A percentile compares a stretch with the other conserved stretches of the same genome.
These are phyloP conservation scores for Microdochium trichocladiopsis DNA, from an alignment of 2,329 filamentous ascomycete species.

Conservation along the genomic window DNA sequence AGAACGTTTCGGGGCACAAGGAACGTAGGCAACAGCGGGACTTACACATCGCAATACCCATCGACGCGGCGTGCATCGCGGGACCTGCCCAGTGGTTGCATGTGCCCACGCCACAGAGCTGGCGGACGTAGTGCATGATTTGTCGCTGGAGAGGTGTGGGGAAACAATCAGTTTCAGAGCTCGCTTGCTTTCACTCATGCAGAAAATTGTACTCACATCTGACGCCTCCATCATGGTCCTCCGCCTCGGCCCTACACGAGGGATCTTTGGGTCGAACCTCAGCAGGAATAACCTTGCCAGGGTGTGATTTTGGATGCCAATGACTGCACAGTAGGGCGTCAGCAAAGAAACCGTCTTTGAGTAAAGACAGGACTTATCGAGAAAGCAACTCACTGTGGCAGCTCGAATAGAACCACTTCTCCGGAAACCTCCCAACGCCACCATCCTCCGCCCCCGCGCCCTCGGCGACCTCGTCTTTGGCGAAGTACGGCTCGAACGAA, in stretches of 20 bases:
- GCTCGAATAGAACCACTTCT: background rate
- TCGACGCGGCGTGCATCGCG: background rate
- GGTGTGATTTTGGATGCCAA: background rate
- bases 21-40: background rate
- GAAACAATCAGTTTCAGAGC: background rate
- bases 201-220: background rate
- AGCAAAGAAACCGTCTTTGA: background rate
- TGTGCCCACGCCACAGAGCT: background rate
- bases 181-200: no score
- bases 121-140: background rate
- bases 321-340: background rate
- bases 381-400: background rate
- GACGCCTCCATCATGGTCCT: background rate
- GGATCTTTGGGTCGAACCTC: background rate
- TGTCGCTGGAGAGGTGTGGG: background rate
- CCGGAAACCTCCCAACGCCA: background rate
- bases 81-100: background rate
- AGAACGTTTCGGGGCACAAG: no score
- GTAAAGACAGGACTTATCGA: background rate
- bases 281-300: background rate
- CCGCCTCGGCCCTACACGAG: background rate
- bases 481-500: background rate
- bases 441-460: background rate
- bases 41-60: background rate
- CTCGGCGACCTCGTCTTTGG: background rate